Base-by-base conservation (phyloP, 306 rosid species). In the Cucumis melo region DNA sequence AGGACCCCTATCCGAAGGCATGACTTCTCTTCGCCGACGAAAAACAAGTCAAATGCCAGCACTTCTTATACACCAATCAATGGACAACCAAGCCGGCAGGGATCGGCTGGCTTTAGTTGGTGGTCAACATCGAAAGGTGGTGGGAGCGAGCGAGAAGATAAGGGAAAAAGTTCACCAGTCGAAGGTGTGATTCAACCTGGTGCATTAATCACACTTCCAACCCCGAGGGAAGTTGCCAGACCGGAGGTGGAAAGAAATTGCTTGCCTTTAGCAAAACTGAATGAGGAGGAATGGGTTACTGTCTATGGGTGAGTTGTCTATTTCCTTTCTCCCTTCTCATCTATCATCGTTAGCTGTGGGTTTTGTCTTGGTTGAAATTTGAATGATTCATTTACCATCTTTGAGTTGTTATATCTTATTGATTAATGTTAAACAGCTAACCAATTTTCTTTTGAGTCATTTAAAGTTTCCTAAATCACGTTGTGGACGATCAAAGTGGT, bases 211-310 rank as follows among this genome's bases (percentile, higher is more conserved):
- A 92, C 92, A 56, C 92, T 94, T 72, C 98, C 98, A 41, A 90
- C 92, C 73, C 96, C 91, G 2, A 85, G 91, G 81, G 96, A 92
- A 85, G 93, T 92, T 82, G 99, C 96, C 62, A 89, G 93, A 87
- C 96, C 97, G 0, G 96, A 90, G 83, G 83, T 87, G 81, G 94
- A 88, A 70, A 90, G 93, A 79, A 92, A 81, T 83, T 85, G 89
- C 46, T 78, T 89, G 75, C 91, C 96, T 42, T 81, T 90, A 5
- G 92, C 91, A 68, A 87, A 87, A 83, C 86, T 87, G 81, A 84
- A 90, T 5, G 98, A 90, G 82, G 99, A 90, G 80, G 99, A 95
- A 85, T 95, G 99, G 99, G 88, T 95, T 46, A 95, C 98, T 50
- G 96, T 95, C 76, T 92, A 90, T 55, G 97, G 98, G 98, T 94